Evolutionary conservation across 2,329 filamentous ascomycete species (phyloP).

Genomic region (Colletotrichum kahawae): DNA sequence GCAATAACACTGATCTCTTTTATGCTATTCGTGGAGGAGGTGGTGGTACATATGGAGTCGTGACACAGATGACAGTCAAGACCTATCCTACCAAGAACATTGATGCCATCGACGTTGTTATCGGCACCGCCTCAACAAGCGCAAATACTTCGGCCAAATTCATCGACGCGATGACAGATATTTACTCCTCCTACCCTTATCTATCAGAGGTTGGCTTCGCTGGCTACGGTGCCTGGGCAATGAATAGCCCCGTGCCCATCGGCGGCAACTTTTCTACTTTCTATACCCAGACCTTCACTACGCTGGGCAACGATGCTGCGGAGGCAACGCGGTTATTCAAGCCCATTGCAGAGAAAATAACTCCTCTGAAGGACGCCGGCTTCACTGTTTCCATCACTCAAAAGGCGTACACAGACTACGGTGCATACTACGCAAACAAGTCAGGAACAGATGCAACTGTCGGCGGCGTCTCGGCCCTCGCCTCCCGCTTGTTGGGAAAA

Average conservation of each 20-base stretch:
- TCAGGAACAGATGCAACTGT: background rate
- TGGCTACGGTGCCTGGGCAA: constrained; percentile 13
- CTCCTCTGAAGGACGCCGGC: background rate
- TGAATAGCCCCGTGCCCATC: background rate
- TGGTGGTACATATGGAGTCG: constrained; percentile 36
- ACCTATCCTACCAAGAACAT: constrained; percentile 35
- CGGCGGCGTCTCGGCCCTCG: background rate
- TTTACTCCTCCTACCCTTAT: background rate
- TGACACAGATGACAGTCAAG: constrained; percentile 26
- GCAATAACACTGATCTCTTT: constrained; percentile 30
- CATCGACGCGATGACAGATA: background rate
- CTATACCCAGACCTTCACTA: background rate
- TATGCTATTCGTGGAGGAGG: constrained; percentile 33
- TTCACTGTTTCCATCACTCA: background rate
- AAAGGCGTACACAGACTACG: background rate
- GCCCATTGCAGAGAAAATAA: background rate
- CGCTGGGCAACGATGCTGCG: background rate
- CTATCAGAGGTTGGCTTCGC: background rate
- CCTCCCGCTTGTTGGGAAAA: background rate
- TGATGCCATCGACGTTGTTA: constrained; percentile 47
- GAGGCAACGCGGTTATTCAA: background rate
- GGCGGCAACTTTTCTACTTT: background rate
- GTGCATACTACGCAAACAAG: background rate
- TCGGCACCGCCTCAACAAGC: constrained; percentile 27
- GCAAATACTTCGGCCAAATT: constrained; percentile 1